Evolutionary conservation across 768 basidiomycete species (phyloP).

Genomic region (Tricholoma bakamatsutake): DNA sequence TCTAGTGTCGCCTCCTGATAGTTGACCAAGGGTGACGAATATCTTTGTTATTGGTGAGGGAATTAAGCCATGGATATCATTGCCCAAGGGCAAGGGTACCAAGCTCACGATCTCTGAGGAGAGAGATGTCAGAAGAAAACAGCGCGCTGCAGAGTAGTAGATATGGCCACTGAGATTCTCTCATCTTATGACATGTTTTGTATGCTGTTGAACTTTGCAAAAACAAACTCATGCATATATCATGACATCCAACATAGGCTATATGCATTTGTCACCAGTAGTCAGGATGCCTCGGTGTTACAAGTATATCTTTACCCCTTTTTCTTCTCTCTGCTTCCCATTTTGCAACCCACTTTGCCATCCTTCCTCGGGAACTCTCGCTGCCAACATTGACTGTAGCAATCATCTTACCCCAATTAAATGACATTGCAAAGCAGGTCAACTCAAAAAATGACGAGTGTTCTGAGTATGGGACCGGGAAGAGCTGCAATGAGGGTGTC

Average conservation of each 20-base stretch:
- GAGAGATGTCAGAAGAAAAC: conserved; percentile 86
- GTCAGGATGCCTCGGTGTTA: conserved; percentile 38
- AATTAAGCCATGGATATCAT: conserved; percentile 90
- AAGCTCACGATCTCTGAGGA: conserved; percentile 97
- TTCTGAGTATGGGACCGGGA: conserved; percentile 89
- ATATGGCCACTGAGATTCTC: conserved; percentile 13
- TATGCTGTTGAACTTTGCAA: conserved; percentile 23
- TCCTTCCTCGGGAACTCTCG: conserved; percentile 69
- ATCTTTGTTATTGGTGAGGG: conserved; percentile 98
- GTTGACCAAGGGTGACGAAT: conserved; percentile 71
- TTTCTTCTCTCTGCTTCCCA: conserved; percentile 83
- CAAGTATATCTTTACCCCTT: conserved; percentile 30
- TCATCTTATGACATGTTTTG: conserved; percentile 33
- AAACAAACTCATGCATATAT: background rate
- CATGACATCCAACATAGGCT: background rate
- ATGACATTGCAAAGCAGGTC: conserved; percentile 89
- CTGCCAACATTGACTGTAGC: conserved; percentile 90
- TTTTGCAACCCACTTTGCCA: conserved; percentile 82
- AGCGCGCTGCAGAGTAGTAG: conserved; percentile 65
- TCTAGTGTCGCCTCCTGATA: background rate
- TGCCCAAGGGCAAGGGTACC: conserved; percentile 96
- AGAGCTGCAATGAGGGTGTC: conserved; percentile 61
- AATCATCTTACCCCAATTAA: conserved; percentile 85
- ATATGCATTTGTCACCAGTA: conserved; percentile 34
- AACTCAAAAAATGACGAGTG: conserved; percentile 95